phyloP scores from a whole-genome alignment of 305 asterid species.

The Solanum hybrid region DNA sequence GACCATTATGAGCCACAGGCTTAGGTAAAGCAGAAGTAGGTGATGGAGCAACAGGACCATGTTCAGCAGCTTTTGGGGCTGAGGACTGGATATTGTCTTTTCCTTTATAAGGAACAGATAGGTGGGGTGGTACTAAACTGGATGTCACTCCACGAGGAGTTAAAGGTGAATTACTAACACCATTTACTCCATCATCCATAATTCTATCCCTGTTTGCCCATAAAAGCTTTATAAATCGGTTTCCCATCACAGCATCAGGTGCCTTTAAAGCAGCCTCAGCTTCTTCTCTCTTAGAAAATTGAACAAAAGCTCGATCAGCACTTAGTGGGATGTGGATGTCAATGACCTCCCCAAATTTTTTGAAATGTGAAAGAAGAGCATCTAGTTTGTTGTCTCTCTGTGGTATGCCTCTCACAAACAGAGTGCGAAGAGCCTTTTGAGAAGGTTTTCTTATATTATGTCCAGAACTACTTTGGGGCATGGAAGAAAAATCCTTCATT shows the following conservation, averaged over 20 bases:
- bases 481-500: slow-evolving; percentile 36
- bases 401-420: slow-evolving; percentile 80
- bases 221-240: slow-evolving; percentile 84
- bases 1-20: slow-evolving; percentile 27
- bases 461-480: slow-evolving; percentile 39
- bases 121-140: slow-evolving; percentile 25
- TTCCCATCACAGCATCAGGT: slow-evolving; percentile 98
- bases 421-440: slow-evolving; percentile 71
- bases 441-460: slow-evolving; percentile 45
- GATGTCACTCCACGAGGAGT: slow-evolving; percentile 22
- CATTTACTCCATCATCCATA: slow-evolving; percentile 48
- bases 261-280: slow-evolving; percentile 89
- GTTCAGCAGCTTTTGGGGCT: slow-evolving; percentile 23
- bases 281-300: slow-evolving; percentile 82
- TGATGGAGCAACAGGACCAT: slow-evolving; percentile 25
- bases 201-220: slow-evolving; percentile 93
- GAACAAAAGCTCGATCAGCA: slow-evolving; percentile 80
- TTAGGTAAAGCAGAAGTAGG: slow-evolving; percentile 37
- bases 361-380: slow-evolving; percentile 83
- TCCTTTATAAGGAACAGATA: slow-evolving; percentile 30
- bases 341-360: slow-evolving; percentile 80
- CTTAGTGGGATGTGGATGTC: slow-evolving; percentile 69
- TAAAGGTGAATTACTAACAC: slow-evolving; percentile 22
- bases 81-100: slow-evolving; percentile 41
- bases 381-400: slow-evolving; percentile 77